Percentiles rank a stretch among this genome's conserved stretches.
Conservation (phyloP, 768 basidiomycete genomes). For the Tulasnella sp. region DNA sequence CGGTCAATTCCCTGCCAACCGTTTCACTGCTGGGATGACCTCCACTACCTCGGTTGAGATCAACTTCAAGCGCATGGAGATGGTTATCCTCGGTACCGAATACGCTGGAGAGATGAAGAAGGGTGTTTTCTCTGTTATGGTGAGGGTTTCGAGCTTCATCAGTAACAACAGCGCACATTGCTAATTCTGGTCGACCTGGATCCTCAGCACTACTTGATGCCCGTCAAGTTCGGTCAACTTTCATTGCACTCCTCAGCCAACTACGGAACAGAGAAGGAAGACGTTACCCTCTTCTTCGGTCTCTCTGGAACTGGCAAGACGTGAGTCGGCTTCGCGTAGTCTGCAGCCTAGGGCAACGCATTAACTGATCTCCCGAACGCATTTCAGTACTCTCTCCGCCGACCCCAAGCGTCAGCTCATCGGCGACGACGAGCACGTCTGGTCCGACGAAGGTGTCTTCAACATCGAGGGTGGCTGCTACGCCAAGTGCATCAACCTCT, state of each 20-base stretch:
- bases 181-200: background rate
- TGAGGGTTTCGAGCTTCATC: slow-evolving; percentile 27
- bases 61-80: slow-evolving; percentile 99
- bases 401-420: slow-evolving; percentile 91
- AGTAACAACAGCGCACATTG: background rate
- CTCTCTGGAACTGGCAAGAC: slow-evolving; percentile 98
- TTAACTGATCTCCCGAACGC: background rate
- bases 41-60: slow-evolving; percentile 98
- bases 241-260: slow-evolving; percentile 98
- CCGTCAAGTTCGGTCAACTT: slow-evolving; percentile 95
- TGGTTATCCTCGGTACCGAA: slow-evolving; percentile 98
- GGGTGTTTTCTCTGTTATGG: slow-evolving; percentile 99
- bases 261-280: slow-evolving; percentile 77
- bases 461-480: slow-evolving; percentile 99
- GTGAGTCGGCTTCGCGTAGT: slow-evolving; percentile 22
- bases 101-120: slow-evolving; percentile 99
- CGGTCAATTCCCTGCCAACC: slow-evolving; percentile 98
- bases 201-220: slow-evolving; percentile 88
- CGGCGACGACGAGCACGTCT: slow-evolving; percentile 99
- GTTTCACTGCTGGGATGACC: slow-evolving; percentile 99
- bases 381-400: slow-evolving; percentile 69
- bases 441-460: slow-evolving; percentile 98
- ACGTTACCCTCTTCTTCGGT: slow-evolving; percentile 98
- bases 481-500: slow-evolving; percentile 96
- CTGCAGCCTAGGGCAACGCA: background rate